Evolutionary conservation across 2,329 filamentous ascomycete species (phyloP).

Genomic region (Trichoderma lentiforme): DNA sequence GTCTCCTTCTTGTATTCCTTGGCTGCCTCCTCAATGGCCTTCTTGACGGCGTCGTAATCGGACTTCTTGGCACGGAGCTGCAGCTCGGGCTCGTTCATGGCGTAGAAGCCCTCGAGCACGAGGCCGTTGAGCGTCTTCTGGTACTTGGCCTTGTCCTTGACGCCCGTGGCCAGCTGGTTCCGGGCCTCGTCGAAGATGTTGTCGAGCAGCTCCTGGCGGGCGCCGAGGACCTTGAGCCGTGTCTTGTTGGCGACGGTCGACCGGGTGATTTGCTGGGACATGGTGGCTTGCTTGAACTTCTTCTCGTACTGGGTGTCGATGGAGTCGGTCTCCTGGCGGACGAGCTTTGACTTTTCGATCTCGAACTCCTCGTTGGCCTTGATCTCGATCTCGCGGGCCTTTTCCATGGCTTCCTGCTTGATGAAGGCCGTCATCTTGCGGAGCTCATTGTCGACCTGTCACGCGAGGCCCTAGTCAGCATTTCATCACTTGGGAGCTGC

Average conservation of each 20-base stretch:
- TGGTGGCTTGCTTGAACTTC: conserved; percentile 98
- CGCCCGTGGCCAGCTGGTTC: conserved; percentile 63
- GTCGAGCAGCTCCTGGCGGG: conserved; percentile 88
- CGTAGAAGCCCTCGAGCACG: conserved; percentile 86
- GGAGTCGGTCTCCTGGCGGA: conserved; percentile 87
- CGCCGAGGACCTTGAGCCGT: conserved; percentile 79
- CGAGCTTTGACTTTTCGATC: conserved; percentile 98
- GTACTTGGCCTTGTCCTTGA: conserved; percentile 72
- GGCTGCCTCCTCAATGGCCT: conserved; percentile 71
- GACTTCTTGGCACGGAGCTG: conserved; percentile 72
- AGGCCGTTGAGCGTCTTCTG: conserved; percentile 72
- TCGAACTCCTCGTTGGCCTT: conserved; percentile 99
- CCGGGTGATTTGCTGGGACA: conserved; percentile 98
- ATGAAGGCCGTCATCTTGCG: conserved; percentile 99
- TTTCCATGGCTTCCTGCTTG: conserved; percentile 95
- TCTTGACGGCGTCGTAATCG: conserved; percentile 72
- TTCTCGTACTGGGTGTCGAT: conserved; percentile 95
- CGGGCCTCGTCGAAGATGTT: conserved; percentile 79
- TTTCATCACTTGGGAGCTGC: conserved; percentile 17
- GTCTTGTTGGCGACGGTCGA: conserved; percentile 97
- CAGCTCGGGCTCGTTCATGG: conserved; percentile 76
- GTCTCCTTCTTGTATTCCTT: conserved; percentile 80
- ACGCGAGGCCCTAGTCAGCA: not conserved
- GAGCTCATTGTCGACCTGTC: conserved; percentile 91
- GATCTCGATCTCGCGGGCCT: conserved; percentile 94